A percentile compares a stretch with the other conserved stretches of the same genome.
Evolutionary conservation across 2,329 filamentous ascomycete genomes (phyloP).

Genomic region (Aspergillus sp.): DNA sequence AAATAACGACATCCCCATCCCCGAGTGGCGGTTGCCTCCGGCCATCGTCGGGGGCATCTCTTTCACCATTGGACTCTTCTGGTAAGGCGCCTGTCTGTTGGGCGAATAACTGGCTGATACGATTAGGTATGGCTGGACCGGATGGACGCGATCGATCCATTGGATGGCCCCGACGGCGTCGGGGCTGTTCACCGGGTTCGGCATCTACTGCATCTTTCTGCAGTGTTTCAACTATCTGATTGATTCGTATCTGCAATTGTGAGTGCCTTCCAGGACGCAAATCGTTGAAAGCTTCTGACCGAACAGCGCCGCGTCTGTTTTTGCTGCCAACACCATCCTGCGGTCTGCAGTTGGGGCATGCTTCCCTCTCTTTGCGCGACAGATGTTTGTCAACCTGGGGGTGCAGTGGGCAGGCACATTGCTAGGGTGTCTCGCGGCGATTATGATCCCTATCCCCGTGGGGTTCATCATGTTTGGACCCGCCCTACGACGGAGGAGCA

Average conservation of each 20-base stretch:
- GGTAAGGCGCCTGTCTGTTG: constrained; percentile 20
- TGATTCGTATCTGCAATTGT: constrained; percentile 45
- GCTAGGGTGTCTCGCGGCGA: constrained; percentile 38
- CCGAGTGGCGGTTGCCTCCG: constrained; percentile 38
- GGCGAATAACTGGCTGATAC: not conserved
- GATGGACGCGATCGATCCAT: constrained; percentile 34
- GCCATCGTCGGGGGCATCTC: constrained; percentile 34
- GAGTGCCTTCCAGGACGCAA: constrained; percentile 19
- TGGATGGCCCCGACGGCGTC: constrained; percentile 40
- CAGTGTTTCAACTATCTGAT: constrained; percentile 43
- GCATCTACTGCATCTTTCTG: constrained; percentile 37
- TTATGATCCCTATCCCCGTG: constrained; percentile 44
- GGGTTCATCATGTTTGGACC: constrained; percentile 36
- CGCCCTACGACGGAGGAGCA: constrained; percentile 31
- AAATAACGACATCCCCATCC: constrained; percentile 33
- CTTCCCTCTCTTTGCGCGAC: constrained; percentile 40
- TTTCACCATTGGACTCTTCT: constrained; percentile 41
- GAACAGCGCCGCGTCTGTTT: constrained; percentile 39
- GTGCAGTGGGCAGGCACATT: constrained; percentile 44
- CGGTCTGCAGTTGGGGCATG: constrained; percentile 39
- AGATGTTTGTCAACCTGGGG: constrained; percentile 42
- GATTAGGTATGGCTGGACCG: constrained; percentile 37
- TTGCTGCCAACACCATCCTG: constrained; percentile 43
- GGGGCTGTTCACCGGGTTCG: constrained; percentile 36
- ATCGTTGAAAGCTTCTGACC: constrained; percentile 11